A percentile compares a stretch with the other conserved stretches of the same genome.
These are phyloP conservation scores for Globisporangium nagaii DNA, from an alignment of 352 stramenopile genomes.

Conservation along the genomic window DNA sequence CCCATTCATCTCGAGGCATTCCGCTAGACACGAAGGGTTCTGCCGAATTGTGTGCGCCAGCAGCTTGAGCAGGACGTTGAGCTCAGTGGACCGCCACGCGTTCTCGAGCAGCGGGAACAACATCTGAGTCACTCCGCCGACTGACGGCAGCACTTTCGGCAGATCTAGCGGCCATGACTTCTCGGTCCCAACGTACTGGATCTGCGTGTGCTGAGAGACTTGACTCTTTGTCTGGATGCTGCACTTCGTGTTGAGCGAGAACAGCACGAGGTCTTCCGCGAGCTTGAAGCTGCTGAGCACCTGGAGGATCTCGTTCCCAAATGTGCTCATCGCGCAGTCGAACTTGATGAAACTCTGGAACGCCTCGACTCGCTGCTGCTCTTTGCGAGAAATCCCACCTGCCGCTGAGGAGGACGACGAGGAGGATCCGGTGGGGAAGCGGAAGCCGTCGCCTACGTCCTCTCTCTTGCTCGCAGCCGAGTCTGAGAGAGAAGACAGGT, in stretches of 20 bases:
- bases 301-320: constrained; percentile 59
- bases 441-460: constrained; percentile 27
- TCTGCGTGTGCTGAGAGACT: constrained; percentile 22
- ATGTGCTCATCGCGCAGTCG: constrained; percentile 51
- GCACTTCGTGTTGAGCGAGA: constrained; percentile 56
- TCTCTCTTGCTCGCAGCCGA: constrained; percentile 35
- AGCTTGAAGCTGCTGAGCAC: constrained; percentile 55
- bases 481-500: constrained; percentile 17
- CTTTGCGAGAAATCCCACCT: constrained; percentile 22
- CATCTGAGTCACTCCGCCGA: constrained; percentile 53
- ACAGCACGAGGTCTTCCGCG: constrained; percentile 46
- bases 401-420: too few relatives aligned
- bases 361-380: constrained; percentile 22
- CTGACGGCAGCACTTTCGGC: constrained; percentile 43
- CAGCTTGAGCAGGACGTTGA: constrained; percentile 42
- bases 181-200: constrained; percentile 56
- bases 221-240: constrained; percentile 18
- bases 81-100: constrained; percentile 35
- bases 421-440: constrained; percentile 14
- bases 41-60: constrained; percentile 39
- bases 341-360: constrained; percentile 57
- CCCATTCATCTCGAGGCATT: constrained; percentile 52
- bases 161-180: constrained; percentile 42
- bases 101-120: constrained; percentile 59
- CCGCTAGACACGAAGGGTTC: constrained; percentile 54